Conservation (phyloP, 116 monocot species). For the Papilionanthe hybrid region DNA sequence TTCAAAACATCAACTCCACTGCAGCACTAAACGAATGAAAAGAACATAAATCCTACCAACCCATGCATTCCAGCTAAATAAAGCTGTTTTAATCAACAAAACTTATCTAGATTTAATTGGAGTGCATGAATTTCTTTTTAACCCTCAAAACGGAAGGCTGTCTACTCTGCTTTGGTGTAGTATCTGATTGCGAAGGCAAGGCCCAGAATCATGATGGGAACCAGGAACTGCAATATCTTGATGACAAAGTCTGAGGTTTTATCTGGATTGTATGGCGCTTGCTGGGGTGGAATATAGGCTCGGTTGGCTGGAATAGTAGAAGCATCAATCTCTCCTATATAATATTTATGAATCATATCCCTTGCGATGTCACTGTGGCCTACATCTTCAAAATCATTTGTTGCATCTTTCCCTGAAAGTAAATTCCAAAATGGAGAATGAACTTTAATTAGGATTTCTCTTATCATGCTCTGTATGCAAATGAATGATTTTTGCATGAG, state of each 20-base stretch:
- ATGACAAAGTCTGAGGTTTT: slow-evolving; percentile 41
- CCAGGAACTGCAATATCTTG: slow-evolving; percentile 64
- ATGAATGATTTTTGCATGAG: too few species aligned
- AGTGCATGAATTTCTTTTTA: too few species aligned
- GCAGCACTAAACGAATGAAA: too few species aligned
- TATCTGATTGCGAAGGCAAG: slow-evolving; percentile 58
- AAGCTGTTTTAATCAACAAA: too few species aligned
- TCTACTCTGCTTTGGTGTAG: slow-evolving; percentile 52
- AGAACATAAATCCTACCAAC: too few species aligned
- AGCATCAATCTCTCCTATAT: slow-evolving; percentile 49
- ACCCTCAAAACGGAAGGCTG: too few species aligned
- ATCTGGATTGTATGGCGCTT: slow-evolving; percentile 33
- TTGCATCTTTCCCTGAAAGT: slow-evolving; percentile 59
- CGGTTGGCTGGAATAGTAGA: slow-evolving; percentile 48
- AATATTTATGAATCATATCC: slow-evolving; percentile 56
- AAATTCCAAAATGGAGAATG: background rate
- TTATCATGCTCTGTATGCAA: too few species aligned
- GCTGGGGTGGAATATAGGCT: slow-evolving; percentile 36
- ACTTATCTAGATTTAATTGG: too few species aligned
- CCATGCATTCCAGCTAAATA: too few species aligned
- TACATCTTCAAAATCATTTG: slow-evolving; percentile 67
- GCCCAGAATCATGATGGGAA: slow-evolving; percentile 67
- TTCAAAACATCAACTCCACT: too few species aligned
- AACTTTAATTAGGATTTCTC: too few species aligned
- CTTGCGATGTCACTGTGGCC: slow-evolving; percentile 58